A percentile compares a stretch with the other conserved stretches of the same genome.
Evolutionary conservation across 169 alveolate genomes (phyloP).

Genomic region (Plasmodium falciparum): DNA sequence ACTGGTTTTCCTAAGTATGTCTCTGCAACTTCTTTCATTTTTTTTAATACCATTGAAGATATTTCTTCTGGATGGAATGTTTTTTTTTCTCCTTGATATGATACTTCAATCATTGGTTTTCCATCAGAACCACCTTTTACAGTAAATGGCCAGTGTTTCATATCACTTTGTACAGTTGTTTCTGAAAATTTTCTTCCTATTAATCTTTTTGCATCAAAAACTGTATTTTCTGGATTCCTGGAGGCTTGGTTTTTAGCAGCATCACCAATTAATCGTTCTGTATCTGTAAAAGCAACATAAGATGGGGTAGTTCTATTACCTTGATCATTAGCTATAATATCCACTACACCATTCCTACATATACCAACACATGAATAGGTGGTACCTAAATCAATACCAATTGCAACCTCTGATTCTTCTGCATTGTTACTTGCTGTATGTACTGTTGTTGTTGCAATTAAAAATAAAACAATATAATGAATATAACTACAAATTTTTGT

Average conservation of each 20-base stretch:
- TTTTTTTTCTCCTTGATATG: constrained; percentile 92
- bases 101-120: constrained; percentile 91
- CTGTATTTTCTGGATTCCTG: constrained; percentile 53
- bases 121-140: constrained; percentile 90
- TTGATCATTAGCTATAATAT: constrained; percentile 98
- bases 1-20: too few relatives aligned
- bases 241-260: constrained; percentile 98
- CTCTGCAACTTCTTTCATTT: too few relatives aligned
- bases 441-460: too few relatives aligned
- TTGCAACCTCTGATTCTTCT: constrained; percentile 78
- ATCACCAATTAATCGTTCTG: constrained; percentile 98
- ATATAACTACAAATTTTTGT: too few relatives aligned
- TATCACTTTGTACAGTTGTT: constrained; percentile 93
- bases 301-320: constrained; percentile 99
- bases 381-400: constrained; percentile 97
- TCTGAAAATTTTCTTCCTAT: constrained; percentile 85
- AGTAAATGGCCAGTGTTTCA: constrained; percentile 96
- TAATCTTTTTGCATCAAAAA: too few relatives aligned
- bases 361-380: constrained; percentile 98
- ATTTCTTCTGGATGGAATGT: constrained; percentile 29
- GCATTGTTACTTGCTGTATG: too few relatives aligned
- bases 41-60: too few relatives aligned
- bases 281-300: constrained; percentile 98
- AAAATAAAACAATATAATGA: too few relatives aligned
- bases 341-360: constrained; percentile 95